A percentile compares a stretch with the other conserved stretches of the same genome.
Evolutionary conservation across 2,329 filamentous ascomycete genomes (phyloP).

Genomic region (Zasmidium cellare): DNA sequence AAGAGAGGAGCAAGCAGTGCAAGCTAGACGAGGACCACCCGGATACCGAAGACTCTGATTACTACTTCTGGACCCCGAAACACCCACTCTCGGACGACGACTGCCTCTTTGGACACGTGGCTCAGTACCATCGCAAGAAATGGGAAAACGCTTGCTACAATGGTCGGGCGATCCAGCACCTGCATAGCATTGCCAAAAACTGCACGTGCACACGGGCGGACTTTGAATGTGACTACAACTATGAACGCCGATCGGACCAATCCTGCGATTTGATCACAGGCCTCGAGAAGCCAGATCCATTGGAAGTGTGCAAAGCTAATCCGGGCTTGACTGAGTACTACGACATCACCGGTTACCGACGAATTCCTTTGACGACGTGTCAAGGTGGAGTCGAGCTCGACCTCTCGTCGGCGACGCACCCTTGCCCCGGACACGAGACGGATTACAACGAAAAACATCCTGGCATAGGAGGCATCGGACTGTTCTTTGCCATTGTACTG

Average conservation of each 20-base stretch:
- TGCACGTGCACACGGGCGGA: slow-evolving; percentile 83
- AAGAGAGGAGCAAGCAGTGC: slow-evolving; percentile 65
- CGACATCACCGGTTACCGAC: slow-evolving; percentile 83
- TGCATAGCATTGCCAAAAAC: slow-evolving; percentile 70
- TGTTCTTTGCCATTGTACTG: slow-evolving; percentile 83
- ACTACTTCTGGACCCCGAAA: slow-evolving; percentile 81
- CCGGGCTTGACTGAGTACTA: slow-evolving; percentile 75
- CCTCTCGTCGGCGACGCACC: slow-evolving; percentile 58
- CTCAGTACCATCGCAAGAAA: slow-evolving; percentile 89
- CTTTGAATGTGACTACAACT: slow-evolving; percentile 98
- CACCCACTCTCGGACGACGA: slow-evolving; percentile 77
- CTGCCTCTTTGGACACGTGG: slow-evolving; percentile 89
- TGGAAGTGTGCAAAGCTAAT: slow-evolving; percentile 60
- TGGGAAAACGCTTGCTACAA: slow-evolving; percentile 79
- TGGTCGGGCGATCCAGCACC: slow-evolving; percentile 58
- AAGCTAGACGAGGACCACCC: slow-evolving; percentile 62
- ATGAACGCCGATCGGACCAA: slow-evolving; percentile 73
- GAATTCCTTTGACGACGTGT: slow-evolving; percentile 88
- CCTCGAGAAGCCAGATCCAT: slow-evolving; percentile 63
- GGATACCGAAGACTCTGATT: slow-evolving; percentile 64
- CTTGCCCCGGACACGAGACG: slow-evolving; percentile 78
- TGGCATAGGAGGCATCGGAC: slow-evolving; percentile 66
- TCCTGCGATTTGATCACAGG: slow-evolving; percentile 77
- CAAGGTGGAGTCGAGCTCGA: slow-evolving; percentile 73
- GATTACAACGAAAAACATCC: slow-evolving; percentile 72